Percentiles rank a stretch among this genome's conserved stretches.
Conservation (phyloP, 2,329 filamentous ascomycete genomes). For the Fusarium sp. region DNA sequence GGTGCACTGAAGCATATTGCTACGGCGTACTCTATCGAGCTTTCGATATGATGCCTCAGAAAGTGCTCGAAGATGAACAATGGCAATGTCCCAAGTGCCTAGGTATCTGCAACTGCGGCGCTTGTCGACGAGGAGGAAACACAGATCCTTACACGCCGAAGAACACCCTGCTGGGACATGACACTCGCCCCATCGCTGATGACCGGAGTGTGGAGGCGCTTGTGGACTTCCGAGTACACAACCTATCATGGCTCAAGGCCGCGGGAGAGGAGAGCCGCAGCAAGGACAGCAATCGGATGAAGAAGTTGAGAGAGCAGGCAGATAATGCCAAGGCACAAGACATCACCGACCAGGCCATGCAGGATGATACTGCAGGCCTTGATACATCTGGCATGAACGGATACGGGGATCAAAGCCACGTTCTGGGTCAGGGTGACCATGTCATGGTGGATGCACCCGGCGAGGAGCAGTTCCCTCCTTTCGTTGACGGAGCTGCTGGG, state of each 20-base stretch:
- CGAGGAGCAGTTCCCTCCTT: constrained; percentile 15
- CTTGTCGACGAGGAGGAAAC: constrained; percentile 75
- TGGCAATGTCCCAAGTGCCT: constrained; percentile 93
- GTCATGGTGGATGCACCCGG: constrained; percentile 11
- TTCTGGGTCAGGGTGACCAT: constrained; percentile 41
- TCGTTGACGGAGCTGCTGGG: constrained; percentile 16
- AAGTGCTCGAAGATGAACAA: constrained; percentile 80
- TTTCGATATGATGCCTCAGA: constrained; percentile 89
- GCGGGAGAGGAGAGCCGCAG: constrained; percentile 69
- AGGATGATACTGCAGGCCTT: constrained; percentile 11
- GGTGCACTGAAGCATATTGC: constrained; percentile 84
- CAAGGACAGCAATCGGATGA: constrained; percentile 68
- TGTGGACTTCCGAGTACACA: constrained; percentile 91
- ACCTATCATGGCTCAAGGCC: constrained; percentile 82
- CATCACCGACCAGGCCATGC: constrained; percentile 48
- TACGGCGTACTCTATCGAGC: constrained; percentile 93
- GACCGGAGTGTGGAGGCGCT: constrained; percentile 89
- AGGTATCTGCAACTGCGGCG: constrained; percentile 87
- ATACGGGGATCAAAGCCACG: constrained; percentile 50
- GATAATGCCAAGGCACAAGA: constrained; percentile 68
- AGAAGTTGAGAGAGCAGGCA: constrained; percentile 66
- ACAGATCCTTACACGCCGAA: constrained; percentile 87
- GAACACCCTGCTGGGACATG: constrained; percentile 88
- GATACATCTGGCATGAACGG: constrained; percentile 34
- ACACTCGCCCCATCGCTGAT: constrained; percentile 91